A percentile compares a stretch with the other conserved stretches of the same genome.
Conservation (phyloP, 192 early-diverging fungal species). For the Backusella macrospora region DNA sequence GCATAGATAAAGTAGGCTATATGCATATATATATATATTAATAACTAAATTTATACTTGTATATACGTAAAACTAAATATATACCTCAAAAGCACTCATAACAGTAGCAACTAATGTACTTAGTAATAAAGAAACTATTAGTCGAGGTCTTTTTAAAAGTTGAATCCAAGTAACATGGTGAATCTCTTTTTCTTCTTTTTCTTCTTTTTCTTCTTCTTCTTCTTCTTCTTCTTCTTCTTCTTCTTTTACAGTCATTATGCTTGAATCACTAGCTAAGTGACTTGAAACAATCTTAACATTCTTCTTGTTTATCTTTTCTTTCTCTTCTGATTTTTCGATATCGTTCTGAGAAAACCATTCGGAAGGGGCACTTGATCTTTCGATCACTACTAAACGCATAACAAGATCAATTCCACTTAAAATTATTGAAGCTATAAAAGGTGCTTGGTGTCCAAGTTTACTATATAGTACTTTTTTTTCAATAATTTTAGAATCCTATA, state of each 20-base stretch:
- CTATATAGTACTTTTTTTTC: slow-evolving; percentile 36
- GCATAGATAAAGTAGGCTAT: slow-evolving; percentile 46
- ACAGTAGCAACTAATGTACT: slow-evolving; percentile 24
- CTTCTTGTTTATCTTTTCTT: background rate
- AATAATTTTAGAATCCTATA: background rate
- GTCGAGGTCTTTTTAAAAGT: slow-evolving; percentile 12
- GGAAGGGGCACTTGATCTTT: slow-evolving; percentile 34
- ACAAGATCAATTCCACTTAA: slow-evolving; percentile 44
- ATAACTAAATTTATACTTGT: background rate
- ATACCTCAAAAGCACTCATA: slow-evolving; percentile 36
- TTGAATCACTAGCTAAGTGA: background rate
- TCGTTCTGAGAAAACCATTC: slow-evolving; percentile 36
- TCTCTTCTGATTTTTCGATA: background rate
- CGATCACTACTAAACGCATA: slow-evolving; percentile 47
- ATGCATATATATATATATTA: slow-evolving; percentile 19
- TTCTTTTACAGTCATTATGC: background rate
- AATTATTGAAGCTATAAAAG: slow-evolving; percentile 48
- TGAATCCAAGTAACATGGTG: slow-evolving; percentile 1
- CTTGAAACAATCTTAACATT: background rate
- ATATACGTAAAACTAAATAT: background rate
- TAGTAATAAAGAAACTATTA: slow-evolving; percentile 22
- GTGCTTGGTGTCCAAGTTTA: slow-evolving; percentile 44
- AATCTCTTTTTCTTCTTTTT: background rate
- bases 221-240: background rate
- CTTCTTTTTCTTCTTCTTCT: background rate